Conservation (phyloP, 1,284 basidiomycete species). For the Sanghuangporus weigelae region DNA sequence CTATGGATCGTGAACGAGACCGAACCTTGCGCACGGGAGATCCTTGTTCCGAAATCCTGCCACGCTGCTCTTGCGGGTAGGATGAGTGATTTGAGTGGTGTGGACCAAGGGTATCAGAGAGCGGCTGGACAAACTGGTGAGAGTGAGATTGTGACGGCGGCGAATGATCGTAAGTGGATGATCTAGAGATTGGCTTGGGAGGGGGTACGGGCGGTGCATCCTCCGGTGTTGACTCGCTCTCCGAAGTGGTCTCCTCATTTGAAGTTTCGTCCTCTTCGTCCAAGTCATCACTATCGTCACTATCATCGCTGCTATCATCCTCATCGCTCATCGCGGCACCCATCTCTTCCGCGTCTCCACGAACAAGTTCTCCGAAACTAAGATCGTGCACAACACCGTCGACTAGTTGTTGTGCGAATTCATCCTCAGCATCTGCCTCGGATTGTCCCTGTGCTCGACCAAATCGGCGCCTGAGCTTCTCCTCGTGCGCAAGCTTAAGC, state of each 20-base stretch:
- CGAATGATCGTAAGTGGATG: constrained; percentile 16
- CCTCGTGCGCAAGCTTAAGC: constrained; percentile 87
- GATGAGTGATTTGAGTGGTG: neutral
- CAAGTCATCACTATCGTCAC: constrained; percentile 28
- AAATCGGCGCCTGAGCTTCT: constrained; percentile 80
- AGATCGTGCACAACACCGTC: constrained; percentile 76
- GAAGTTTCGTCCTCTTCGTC: constrained; percentile 22
- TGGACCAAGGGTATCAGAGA: neutral
- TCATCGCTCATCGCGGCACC: constrained; percentile 64
- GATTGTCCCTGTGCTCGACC: constrained; percentile 44
- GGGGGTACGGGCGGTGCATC: constrained; percentile 21
- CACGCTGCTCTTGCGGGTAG: constrained; percentile 1
- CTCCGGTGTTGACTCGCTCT: constrained; percentile 27
- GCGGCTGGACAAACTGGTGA: neutral
- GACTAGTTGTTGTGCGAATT: constrained; percentile 74
- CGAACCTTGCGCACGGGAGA: constrained; percentile 15
- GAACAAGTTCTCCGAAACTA: constrained; percentile 71
- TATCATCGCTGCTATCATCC: constrained; percentile 40
- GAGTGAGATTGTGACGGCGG: neutral
- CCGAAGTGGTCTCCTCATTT: constrained; percentile 25
- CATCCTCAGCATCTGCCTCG: constrained; percentile 62
- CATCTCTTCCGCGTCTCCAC: constrained; percentile 74
- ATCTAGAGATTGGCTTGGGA: constrained; percentile 23
- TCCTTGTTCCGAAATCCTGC: constrained; percentile 7
- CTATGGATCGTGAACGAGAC: constrained; percentile 13